These are phyloP conservation scores for Citrus maxima DNA, from an alignment of 345 rosid genomes.

Conservation along the genomic window DNA sequence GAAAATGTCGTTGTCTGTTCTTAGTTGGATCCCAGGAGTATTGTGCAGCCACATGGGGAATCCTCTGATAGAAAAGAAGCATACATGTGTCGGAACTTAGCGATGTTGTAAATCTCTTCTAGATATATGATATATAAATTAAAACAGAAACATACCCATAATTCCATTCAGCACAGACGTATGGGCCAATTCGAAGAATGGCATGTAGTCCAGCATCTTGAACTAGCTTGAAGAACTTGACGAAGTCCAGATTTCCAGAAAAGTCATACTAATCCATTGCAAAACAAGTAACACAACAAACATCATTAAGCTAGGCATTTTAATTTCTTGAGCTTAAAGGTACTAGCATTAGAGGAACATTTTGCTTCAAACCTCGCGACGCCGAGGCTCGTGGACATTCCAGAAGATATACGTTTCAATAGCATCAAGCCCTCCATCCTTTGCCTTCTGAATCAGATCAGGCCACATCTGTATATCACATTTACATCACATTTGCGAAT, in stretches of 20 bases:
- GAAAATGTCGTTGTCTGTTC: constrained; percentile 23
- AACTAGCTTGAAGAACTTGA: constrained; percentile 39
- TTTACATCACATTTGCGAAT: not conserved
- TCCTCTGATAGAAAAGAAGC: constrained; percentile 13
- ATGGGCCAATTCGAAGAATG: constrained; percentile 54
- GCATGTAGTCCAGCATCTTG: constrained; percentile 37
- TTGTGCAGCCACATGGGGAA: constrained; percentile 33
- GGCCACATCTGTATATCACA: constrained; percentile 50
- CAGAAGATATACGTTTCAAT: constrained; percentile 59
- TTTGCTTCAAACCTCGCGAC: constrained; percentile 24
- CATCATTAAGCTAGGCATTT: not conserved
- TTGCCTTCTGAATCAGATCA: constrained; percentile 43
- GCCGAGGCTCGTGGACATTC: constrained; percentile 50
- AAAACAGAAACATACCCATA: constrained; percentile 35
- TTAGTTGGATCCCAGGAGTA: constrained; percentile 14
- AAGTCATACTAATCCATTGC: constrained; percentile 32
- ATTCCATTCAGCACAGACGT: constrained; percentile 61
- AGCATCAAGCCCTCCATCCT: constrained; percentile 51
- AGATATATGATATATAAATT: no score
- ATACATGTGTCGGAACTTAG: not conserved
- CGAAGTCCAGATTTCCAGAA: constrained; percentile 36
- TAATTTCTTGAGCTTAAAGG: not conserved
- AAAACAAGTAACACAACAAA: not conserved
- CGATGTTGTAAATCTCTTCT: not conserved
- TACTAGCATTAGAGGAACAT: not conserved